A percentile compares a stretch with the other conserved stretches of the same genome.
phyloP scores from a whole-genome alignment of 73 alveolate genomes.

The Durusdinium trenchii region DNA sequence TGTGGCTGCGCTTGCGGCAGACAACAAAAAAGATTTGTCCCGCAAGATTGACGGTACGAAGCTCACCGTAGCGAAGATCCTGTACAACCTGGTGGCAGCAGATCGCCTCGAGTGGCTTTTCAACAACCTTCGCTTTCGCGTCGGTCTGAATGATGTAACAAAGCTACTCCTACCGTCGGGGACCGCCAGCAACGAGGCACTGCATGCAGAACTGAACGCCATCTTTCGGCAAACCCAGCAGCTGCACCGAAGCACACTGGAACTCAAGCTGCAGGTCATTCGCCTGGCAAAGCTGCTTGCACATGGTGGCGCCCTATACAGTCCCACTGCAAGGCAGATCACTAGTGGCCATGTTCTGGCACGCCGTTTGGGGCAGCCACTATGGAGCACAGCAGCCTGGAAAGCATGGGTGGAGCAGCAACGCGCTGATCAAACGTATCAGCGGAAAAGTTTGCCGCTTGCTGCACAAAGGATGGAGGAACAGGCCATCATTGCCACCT shows the following conservation, averaged over 20 bases:
- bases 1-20: conserved; percentile 4
- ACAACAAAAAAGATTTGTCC: not conserved
- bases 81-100: not conserved
- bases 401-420: not conserved
- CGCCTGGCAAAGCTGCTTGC: not conserved
- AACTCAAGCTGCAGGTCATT: not conserved
- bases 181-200: conserved; percentile 36
- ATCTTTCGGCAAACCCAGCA: not conserved
- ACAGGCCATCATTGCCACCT: not conserved
- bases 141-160: not conserved
- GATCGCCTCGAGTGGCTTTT: conserved; percentile 8
- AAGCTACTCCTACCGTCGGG: not conserved
- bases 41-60: conserved; percentile 34
- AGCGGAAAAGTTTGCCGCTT: not conserved
- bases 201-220: conserved; percentile 16
- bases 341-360: not conserved
- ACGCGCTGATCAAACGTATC: not conserved
- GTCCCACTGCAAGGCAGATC: not conserved
- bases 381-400: not conserved
- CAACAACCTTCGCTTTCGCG: not conserved
- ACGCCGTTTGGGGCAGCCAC: not conserved
- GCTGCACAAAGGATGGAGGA: not conserved
- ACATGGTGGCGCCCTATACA: not conserved
- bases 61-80: not conserved
- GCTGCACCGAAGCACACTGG: conserved; percentile 15